Evolutionary conservation across 306 rosid genomes (phyloP), one percentile per base, ranked within the genome.

Genomic region (Aeschynomene evenia): DNA sequence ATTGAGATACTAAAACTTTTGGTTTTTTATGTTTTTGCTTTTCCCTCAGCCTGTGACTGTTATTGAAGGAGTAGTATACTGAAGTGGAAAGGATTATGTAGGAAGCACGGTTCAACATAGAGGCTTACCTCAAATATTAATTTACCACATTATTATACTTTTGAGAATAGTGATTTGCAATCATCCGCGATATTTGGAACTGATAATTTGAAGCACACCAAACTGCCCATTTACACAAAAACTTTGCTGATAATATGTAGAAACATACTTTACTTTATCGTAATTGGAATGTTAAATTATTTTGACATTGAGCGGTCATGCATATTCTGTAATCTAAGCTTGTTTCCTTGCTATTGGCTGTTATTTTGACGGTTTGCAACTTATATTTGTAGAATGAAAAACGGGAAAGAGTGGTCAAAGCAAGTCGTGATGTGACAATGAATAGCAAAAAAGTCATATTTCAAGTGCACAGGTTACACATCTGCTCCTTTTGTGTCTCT

Each of bases 401-500:
- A 64, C 95, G 97, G 56, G 98, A 94, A 81, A 84, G 95, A 78
- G 84, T 90, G 52, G 96, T 90, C 13, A 94, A 94, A 81, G 97
- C 96, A 42, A 94, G 98, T 50, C 98, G 98, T 42, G 96, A 94
- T 45, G 63, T 94, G 68, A 94, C 98, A 48, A 88, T 76, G 83
- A 88, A 94, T 84, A 94, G 98, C 86, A 94, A 94, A 83, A 94
- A 94, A 49, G 98, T 94, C 78, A 94, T 94, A 72, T 94, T 94
- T 72, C 98, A 93, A 78, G 98, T 94, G 67, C 98, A 94, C 82
- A 89, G 98, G 98, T 90, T 70, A 16, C 15, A 68, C 22, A 26
- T 7, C 36, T 33, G n/a, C 52, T 14, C 51, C 4, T 42, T 20
- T 16, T 34, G 1, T 3, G 10, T 21, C 22, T 14, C 46, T 18